These are phyloP conservation scores for Dianthus caryophyllus DNA, from an alignment of 148 eudicot genomes.

Conservation along the genomic window DNA sequence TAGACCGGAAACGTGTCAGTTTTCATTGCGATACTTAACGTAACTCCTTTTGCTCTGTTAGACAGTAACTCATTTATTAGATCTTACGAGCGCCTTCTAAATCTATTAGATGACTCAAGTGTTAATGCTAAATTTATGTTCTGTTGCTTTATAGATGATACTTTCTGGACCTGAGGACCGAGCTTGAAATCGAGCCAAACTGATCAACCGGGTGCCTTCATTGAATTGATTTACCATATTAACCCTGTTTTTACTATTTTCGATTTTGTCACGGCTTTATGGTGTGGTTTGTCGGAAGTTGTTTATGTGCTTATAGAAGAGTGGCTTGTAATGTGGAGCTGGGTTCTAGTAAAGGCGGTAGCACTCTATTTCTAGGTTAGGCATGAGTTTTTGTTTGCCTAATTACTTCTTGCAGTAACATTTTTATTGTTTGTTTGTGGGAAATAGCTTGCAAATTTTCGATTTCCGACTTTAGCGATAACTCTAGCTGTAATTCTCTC, in stretches of 20 bases:
- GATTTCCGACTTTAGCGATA: background rate
- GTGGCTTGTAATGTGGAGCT: conserved; percentile 30
- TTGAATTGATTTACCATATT: conserved; percentile 28
- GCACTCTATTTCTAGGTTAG: conserved; percentile 52
- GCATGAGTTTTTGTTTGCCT: conserved; percentile 78
- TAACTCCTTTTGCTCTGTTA: conserved; percentile 24
- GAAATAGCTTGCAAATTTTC: background rate
- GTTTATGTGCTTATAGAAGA: conserved; percentile 32
- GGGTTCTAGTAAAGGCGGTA: conserved; percentile 33
- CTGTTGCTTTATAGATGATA: conserved; percentile 44
- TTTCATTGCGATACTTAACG: background rate
- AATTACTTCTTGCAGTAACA: conserved; percentile 41
- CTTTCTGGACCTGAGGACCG: conserved; percentile 74
- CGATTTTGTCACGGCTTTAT: conserved; percentile 28
- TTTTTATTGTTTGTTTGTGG: conserved; percentile 4
- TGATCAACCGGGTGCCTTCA: conserved; percentile 13
- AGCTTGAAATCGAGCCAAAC: conserved; percentile 43
- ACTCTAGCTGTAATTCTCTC: too few relatives aligned
- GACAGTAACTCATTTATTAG: conserved; percentile 70
- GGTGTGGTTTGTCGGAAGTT: conserved; percentile 35
- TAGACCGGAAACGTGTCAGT: background rate
- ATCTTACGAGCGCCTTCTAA: conserved; percentile 61
- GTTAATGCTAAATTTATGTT: background rate
- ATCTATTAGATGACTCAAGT: too few relatives aligned
- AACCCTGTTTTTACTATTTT: conserved; percentile 13